These are phyloP conservation scores for Pontederia crassipes DNA, from an alignment of 176 grass and related monocot species.

Conservation along the genomic window DNA sequence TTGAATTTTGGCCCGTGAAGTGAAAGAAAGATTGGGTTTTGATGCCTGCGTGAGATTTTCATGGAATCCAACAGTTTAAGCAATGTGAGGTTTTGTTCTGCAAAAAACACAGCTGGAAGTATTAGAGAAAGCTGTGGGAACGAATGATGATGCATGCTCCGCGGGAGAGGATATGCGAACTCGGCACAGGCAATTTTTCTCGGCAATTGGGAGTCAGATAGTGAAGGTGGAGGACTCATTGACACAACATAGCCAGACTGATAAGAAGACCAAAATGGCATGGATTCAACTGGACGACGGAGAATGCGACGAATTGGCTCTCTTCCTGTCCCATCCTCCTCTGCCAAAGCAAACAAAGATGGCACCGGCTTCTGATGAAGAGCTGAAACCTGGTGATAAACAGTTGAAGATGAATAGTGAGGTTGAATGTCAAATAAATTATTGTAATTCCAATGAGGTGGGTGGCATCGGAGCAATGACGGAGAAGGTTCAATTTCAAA, in stretches of 20 bases:
- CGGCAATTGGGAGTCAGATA: conserved; percentile 64
- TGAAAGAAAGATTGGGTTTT: not conserved
- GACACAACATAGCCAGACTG: conserved; percentile 37
- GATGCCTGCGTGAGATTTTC: not conserved
- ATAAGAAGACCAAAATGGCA: conserved; percentile 22
- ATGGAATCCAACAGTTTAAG: too few species aligned
- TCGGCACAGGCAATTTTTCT: conserved; percentile 50
- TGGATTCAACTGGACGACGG: conserved; percentile 66
- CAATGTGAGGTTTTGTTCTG: too few species aligned
- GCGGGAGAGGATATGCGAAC: conserved; percentile 56
- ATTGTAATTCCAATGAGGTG: conserved; percentile 36
- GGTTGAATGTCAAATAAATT: conserved; percentile 45
- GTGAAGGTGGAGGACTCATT: conserved; percentile 51
- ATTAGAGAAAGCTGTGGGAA: conserved; percentile 47
- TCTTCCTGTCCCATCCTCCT: conserved; percentile 44
- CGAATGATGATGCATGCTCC: conserved; percentile 30
- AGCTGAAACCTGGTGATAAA: conserved; percentile 33
- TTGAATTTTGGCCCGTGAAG: not conserved
- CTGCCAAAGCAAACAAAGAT: conserved; percentile 17
- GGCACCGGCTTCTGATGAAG: conserved; percentile 22
- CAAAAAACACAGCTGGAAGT: conserved; percentile 52
- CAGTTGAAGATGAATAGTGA: conserved; percentile 37
- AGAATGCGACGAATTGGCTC: conserved; percentile 58
- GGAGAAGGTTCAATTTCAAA: conserved; percentile 20
- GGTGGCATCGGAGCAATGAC: conserved; percentile 23